phyloP scores from a whole-genome alignment of 208 protist genomes.

The Leishmania tropica region DNA sequence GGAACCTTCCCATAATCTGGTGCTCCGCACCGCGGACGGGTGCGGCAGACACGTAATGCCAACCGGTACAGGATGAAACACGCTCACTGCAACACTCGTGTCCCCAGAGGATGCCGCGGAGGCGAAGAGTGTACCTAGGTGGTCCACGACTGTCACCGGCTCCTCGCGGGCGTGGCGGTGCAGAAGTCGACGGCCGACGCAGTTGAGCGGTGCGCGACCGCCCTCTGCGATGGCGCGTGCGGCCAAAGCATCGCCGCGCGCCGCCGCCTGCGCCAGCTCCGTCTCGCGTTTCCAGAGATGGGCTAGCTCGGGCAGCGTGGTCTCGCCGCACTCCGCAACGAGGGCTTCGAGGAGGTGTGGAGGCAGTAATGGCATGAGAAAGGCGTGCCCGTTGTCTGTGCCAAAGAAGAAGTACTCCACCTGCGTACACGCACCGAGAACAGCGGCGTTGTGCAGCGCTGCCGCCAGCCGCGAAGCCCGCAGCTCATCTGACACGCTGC shows the following conservation, averaged over 20 bases:
- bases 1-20: slow-evolving; percentile 75
- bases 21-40: slow-evolving; percentile 37
- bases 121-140: slow-evolving; percentile 55
- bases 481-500: neutral
- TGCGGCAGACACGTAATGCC: slow-evolving; percentile 54
- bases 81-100: slow-evolving; percentile 55
- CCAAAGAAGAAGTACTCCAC: slow-evolving; percentile 85
- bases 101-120: slow-evolving; percentile 39
- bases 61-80: slow-evolving; percentile 56
- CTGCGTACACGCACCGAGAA: slow-evolving; percentile 49
- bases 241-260: neutral
- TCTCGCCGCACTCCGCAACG: slow-evolving; percentile 10
- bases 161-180: slow-evolving; percentile 66
- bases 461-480: neutral
- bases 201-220: slow-evolving; percentile 36
- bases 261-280: neutral
- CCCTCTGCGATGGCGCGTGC: neutral
- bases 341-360: slow-evolving; percentile 38
- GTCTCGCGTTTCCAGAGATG: neutral
- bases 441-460: neutral
- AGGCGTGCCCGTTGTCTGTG: slow-evolving; percentile 65
- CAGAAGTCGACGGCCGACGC: slow-evolving; percentile 48
- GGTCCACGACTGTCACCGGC: slow-evolving; percentile 48
- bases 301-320: slow-evolving; percentile 10
- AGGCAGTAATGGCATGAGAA: slow-evolving; percentile 64